phyloP scores from a whole-genome alignment of 345 rosid species.

The Moricandia arvensis region DNA sequence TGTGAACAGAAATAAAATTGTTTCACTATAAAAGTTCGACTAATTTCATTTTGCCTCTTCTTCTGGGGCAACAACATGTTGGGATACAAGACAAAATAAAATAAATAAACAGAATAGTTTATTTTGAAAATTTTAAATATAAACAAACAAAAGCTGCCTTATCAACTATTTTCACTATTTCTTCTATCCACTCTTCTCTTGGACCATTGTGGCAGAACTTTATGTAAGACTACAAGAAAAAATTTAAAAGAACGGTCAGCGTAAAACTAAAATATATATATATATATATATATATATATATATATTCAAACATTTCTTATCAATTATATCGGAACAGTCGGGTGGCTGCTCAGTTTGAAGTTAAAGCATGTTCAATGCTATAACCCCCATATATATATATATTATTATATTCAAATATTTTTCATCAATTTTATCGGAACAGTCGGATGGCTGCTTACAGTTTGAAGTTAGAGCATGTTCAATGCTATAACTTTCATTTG shows the following conservation, averaged over 20 bases:
- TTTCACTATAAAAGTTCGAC: constrained; percentile 49
- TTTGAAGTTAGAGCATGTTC: not conserved
- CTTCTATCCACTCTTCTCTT: constrained; percentile 17
- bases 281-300: too few species aligned
- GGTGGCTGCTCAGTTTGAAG: too few species aligned
- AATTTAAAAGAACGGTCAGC: not conserved
- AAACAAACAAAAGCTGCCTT: constrained; percentile 23
- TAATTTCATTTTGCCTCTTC: constrained; percentile 30
- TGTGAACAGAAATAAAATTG: constrained; percentile 47
- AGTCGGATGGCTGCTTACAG: not conserved
- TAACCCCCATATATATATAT: too few species aligned
- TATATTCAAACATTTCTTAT: too few species aligned
- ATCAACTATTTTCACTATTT: constrained; percentile 25
- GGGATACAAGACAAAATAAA: constrained; percentile 5
- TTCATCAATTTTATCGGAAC: not conserved
- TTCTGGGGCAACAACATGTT: constrained; percentile 34
- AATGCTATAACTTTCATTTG: too few species aligned
- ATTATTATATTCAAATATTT: not conserved
- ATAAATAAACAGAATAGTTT: not conserved
- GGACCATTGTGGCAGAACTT: constrained; percentile 22
- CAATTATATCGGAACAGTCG: too few species aligned
- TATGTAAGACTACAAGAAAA: constrained; percentile 7
- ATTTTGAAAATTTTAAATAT: too few species aligned
- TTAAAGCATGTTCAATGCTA: too few species aligned
- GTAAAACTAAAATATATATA: too few species aligned